These are phyloP conservation scores for Pelargonium citronellum DNA, from an alignment of 441 rosid genomes.

Conservation along the genomic window DNA sequence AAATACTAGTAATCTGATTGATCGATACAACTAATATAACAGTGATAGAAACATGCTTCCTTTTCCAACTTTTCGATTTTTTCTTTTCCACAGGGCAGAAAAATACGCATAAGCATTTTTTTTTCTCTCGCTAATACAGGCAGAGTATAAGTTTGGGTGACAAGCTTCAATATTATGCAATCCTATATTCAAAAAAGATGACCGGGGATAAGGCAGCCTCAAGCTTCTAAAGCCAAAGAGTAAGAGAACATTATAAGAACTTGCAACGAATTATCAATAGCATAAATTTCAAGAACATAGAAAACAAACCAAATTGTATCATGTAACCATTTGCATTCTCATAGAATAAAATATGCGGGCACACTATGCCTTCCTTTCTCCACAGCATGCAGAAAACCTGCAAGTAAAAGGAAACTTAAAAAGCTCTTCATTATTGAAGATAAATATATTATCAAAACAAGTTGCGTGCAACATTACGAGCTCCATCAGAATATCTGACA, in stretches of 20 bases:
- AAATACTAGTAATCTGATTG: slow-evolving; percentile 10
- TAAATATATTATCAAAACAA: not conserved
- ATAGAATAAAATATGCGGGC: not conserved
- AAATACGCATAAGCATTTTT: not conserved
- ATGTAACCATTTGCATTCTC: not conserved
- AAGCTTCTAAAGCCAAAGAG: not conserved
- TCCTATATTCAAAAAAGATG: not conserved
- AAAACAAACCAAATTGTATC: not conserved
- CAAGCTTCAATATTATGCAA: not conserved
- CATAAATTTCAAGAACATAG: not conserved
- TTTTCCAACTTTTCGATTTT: slow-evolving; percentile 2
- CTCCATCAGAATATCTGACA: not conserved
- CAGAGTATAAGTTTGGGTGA: not conserved
- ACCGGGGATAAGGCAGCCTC: not conserved
- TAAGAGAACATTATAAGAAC: not conserved
- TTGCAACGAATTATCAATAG: slow-evolving; percentile 13
- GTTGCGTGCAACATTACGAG: not conserved
- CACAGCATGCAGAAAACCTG: slow-evolving; percentile 15
- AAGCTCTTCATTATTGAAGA: slow-evolving; percentile 10
- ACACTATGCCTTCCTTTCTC: not conserved
- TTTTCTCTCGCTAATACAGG: not conserved
- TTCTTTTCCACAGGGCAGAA: not conserved
- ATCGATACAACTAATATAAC: slow-evolving; percentile 10
- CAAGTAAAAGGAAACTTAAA: slow-evolving; percentile 9
- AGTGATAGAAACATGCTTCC: not conserved